Evolutionary conservation across 805 yeast genomes (phyloP), one percentile per base, ranked within the genome.

Genomic region (Wickerhamiella occidentalis): DNA sequence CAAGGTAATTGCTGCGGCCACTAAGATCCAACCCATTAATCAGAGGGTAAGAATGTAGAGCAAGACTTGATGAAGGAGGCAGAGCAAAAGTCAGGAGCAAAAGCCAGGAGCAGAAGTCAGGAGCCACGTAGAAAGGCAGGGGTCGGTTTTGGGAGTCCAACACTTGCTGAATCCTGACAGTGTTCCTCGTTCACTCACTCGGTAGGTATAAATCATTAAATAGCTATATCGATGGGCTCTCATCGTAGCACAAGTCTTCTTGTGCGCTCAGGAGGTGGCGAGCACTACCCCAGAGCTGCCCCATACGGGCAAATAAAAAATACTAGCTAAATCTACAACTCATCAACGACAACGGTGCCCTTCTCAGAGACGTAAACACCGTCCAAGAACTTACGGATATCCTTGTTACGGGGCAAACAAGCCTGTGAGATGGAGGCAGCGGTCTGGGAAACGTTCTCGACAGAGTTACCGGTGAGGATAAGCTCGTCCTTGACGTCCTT

Each of bases 361-460:
- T 83, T 84, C 77, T 84, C 94, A 62, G 96, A 88, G 66, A 90
- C 98, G 74, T 90, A 90, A 77, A 90, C 88, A 87, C 99, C 99
- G 75, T 94, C 98, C 80, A 92, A 84, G 82, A 90, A 90, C 81
- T 90, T 90, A 78, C 98, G 85, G 88, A 92, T 90, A 92, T 90
- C 98, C 90, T 92, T 92, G 92, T 90, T 90, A 80, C 95, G 85
- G 70, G 87, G 97, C 73, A 94, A 81, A 80, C 96, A 87, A 73
- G 79, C 79, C 78, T 90, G 97, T 76, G 90, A 96, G 66, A 92
- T 79, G 70, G 87, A 96, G 67, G 98, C 98, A 73, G 95, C 92
- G 68, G 87, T 84, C 77, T 90, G 98, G 59, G 97, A 92, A 62
- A 90, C 98, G 68, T 80, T 85, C 77, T 90, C 96, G 64, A 86